Evolutionary conservation across 2,329 filamentous ascomycete species (phyloP).

Genomic region (Paraphoma sp.): DNA sequence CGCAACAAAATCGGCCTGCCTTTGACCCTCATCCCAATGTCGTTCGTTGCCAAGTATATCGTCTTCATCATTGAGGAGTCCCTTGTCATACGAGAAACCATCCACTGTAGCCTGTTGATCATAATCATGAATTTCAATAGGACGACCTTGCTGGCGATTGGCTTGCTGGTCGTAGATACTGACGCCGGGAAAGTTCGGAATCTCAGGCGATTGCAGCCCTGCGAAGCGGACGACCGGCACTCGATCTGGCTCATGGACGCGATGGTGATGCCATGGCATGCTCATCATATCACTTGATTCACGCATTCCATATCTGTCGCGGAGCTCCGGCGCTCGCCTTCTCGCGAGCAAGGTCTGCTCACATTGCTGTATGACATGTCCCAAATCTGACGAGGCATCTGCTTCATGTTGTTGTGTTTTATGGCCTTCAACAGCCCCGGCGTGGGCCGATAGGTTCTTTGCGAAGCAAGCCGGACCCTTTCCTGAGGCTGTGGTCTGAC

Average conservation of each 20-base stretch:
- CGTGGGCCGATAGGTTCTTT: not conserved
- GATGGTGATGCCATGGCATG: not conserved
- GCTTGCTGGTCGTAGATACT: conserved; percentile 39
- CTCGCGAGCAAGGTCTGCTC: conserved; percentile 24
- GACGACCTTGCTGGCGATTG: conserved; percentile 13
- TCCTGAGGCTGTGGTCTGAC: too few species aligned
- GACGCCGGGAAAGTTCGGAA: conserved; percentile 19
- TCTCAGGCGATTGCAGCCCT: conserved; percentile 6
- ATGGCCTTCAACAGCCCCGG: not conserved
- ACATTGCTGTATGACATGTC: conserved; percentile 33
- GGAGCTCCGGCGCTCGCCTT: conserved; percentile 3
- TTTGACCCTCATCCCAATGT: conserved; percentile 5
- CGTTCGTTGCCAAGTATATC: not conserved
- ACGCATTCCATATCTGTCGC: not conserved
- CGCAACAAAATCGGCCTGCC: not conserved
- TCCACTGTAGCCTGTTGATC: not conserved
- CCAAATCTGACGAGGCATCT: conserved; percentile 31
- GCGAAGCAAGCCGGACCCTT: too few species aligned
- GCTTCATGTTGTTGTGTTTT: conserved; percentile 3
- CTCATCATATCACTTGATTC: not conserved
- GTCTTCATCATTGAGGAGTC: conserved; percentile 1
- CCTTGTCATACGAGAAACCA: not conserved
- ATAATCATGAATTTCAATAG: not conserved
- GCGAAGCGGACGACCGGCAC: conserved; percentile 22
- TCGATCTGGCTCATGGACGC: conserved; percentile 2